Base-by-base conservation (phyloP, 768 basidiomycete genomes). In the Panaeolus cyanescens region DNA sequence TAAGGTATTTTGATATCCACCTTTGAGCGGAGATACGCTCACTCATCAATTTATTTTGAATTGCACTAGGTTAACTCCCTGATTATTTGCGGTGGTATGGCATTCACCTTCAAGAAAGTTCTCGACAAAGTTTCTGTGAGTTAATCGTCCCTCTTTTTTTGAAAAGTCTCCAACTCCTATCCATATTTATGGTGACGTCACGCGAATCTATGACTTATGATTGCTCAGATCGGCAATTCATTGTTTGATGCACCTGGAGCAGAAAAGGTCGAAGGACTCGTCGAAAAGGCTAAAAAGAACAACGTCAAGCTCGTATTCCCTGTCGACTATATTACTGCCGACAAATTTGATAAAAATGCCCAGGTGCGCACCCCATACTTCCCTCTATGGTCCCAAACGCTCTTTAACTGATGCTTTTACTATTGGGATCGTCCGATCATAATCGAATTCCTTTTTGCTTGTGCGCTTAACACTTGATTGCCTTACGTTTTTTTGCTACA, bases 11-110 rank as follows among this genome's bases (percentile, higher is more conserved):
- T 42, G 15, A 12, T 31, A 13, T 53, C 19, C 9, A 33, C n/a
- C 12, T 13, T 50, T 50, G 12, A 28, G 22, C 4, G 9, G 45
- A 50, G 20, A 19, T n/a, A 36, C 19, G 13, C 31, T 55, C 31
- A 7, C 8, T 20, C 4, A 56, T 31, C 63, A 19, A 54, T 22
- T 37, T 31, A 10, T 9, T 45, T 20, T 50, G 19, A 50, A 31
- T 33, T 32, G 28, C 42, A 56, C 56, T 61, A 95, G 92, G 96
- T 99, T 77, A 82, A 99, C 79, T 92, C 91, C 22, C 80, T 99
- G 65, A 98, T 99, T 74, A 92, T 99, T 67, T 92, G 94, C 65
- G 96, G 96, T 70, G 96, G 96, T 30, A 99, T 99, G 96, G 93
- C 94, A 33, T 99, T 97, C 80, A 99, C 96, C 60, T 99, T 99